These are phyloP conservation scores for Pachysandra terminalis DNA, from an alignment of 164 flowering plant genomes.

Conservation along the genomic window DNA sequence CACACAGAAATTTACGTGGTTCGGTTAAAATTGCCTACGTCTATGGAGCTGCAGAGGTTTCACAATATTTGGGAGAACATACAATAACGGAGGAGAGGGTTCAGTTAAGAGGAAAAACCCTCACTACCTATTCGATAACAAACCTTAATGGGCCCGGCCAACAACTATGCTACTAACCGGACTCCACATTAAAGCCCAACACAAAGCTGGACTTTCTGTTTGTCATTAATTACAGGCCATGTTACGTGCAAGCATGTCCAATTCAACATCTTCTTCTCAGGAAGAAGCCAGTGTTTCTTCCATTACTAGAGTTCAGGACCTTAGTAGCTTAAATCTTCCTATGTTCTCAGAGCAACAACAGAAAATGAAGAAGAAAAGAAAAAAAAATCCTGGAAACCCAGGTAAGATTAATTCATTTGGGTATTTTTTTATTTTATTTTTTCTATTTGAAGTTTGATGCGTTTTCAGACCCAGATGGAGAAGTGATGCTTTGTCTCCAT, in stretches of 20 bases:
- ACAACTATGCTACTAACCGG: no score
- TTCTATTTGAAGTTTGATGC: not conserved
- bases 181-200: no score
- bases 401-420: conserved; percentile 34
- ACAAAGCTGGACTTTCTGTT: not conserved
- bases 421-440: not conserved
- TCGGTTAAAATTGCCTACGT: no score
- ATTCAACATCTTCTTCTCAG: conserved; percentile 68
- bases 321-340: conserved; percentile 35
- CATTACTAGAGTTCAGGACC: conserved; percentile 40
- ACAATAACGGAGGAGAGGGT: no score
- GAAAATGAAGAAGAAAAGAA: conserved; percentile 72
- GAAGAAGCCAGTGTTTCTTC: conserved; percentile 66
- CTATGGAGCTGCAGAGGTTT: no score
- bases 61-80: no score
- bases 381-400: conserved; percentile 87
- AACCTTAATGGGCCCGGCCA: no score
- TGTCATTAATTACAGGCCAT: conserved; percentile 30
- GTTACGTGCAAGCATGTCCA: conserved; percentile 56
- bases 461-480: conserved; percentile 80
- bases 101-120: no score
- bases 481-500: conserved; percentile 89
- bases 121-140: no score
- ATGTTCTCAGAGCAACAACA: conserved; percentile 29
- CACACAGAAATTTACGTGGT: no score